Base-by-base conservation (phyloP, 805 yeast genomes). In the Candida succiphila region DNA sequence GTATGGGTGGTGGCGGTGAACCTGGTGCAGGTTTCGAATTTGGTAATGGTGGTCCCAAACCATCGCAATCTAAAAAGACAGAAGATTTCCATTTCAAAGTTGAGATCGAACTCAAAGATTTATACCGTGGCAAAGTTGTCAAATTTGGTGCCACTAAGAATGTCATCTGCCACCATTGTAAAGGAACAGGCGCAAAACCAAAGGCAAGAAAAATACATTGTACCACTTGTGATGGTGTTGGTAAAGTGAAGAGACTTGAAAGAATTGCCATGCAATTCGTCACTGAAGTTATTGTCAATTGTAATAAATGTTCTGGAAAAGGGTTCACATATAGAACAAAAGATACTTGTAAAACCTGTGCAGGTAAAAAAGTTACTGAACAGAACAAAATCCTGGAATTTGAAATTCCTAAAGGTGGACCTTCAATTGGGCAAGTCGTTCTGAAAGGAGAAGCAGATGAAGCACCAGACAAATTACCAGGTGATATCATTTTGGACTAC, bases 61-160 rank as follows among this genome's bases (percentile, higher is more conserved):
- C 14, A n/a, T 20, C 10, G 13, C 8, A 29, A 21, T 20, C 30
- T 40, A 10, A 34, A 39, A 53, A 53, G 36, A 80, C 94, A 0
- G 77, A 65, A 4, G 86, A 84, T 51, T 92, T 87, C 0, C 56
- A 60, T n/a, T 52, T 86, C 31, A 69, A 73, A 18, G 67, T 85
- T 10, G 71, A 69, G 4, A 72, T 88, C 10, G 63, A 82, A 0
- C 56, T 86, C 40, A 83, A 76, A 36, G 95, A 86, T 37, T 56
- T 84, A 28, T 87, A 73, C 63, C 75, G 74, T 42, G 96, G 97
- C 4, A 84, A 84, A 52, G 72, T 78, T 7, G 67, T 87, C 40
- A 83, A 83, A 49, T 71, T 83, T 47, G 69, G 82, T 4, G 69
- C 82, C 2, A 72, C 79, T 3, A 70, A 96, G 51, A 72, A 81